Conservation (phyloP, 2,329 filamentous ascomycete species). For the Geoglossum cookeanum region DNA sequence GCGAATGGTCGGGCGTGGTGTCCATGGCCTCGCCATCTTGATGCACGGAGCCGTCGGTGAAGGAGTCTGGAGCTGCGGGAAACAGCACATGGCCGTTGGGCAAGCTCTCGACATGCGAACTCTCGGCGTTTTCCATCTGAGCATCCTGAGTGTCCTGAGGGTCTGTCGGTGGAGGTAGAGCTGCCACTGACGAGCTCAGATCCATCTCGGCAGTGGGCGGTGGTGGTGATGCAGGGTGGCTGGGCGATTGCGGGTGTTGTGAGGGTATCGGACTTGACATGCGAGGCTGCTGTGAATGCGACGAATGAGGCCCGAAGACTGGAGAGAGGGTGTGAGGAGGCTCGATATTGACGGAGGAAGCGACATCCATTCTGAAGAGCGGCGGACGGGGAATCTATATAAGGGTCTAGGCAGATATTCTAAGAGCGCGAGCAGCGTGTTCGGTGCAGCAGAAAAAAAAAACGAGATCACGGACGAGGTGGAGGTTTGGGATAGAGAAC, state of each 20-base stretch:
- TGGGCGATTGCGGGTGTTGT: background rate
- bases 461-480: too few species aligned
- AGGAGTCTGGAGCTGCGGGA: background rate
- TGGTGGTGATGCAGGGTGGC: background rate
- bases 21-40: conserved; percentile 3
- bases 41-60: background rate
- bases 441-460: too few species aligned
- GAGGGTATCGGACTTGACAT: background rate
- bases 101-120: background rate
- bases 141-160: background rate
- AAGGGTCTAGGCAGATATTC: background rate
- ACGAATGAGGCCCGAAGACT: conserved; percentile 1
- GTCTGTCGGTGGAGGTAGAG: background rate
- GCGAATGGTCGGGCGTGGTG: background rate
- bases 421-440: background rate
- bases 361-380: background rate
- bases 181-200: background rate
- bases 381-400: background rate
- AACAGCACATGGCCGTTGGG: background rate
- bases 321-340: background rate
- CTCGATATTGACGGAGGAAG: conserved; percentile 2
- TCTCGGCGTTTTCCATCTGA: conserved; percentile 3
- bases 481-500: background rate
- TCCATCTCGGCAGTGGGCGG: conserved; percentile 3
- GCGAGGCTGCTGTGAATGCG: background rate